Evolutionary conservation across 805 yeast genomes (phyloP).

Genomic region (Helenozyma baotianmanensis): DNA sequence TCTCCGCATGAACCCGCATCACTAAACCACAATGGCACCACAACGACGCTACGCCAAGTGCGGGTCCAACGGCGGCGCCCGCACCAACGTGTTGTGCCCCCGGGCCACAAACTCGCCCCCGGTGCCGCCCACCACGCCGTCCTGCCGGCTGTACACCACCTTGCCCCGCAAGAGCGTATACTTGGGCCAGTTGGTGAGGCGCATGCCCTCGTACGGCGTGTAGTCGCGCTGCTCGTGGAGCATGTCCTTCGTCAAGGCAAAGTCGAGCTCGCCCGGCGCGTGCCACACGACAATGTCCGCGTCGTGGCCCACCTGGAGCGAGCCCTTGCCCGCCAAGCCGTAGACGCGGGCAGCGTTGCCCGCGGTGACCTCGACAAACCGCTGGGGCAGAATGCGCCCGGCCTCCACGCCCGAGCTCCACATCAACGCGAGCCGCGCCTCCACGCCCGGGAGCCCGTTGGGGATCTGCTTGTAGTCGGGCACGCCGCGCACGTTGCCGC

Average conservation of each 20-base stretch:
- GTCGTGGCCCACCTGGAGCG: conserved; percentile 42
- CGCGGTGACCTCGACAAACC: conserved; percentile 41
- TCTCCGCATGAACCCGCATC: too few species aligned
- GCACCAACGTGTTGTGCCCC: neutral
- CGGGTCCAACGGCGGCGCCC: neutral
- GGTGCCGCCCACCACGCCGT: neutral
- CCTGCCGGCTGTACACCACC: conserved; percentile 22
- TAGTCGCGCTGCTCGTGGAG: conserved; percentile 36
- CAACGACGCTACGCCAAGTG: neutral
- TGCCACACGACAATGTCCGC: conserved; percentile 49
- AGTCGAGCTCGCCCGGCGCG: conserved; percentile 22
- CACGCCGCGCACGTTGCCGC: conserved; percentile 35
- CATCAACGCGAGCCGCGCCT: conserved; percentile 42
- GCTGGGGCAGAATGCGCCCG: conserved; percentile 36
- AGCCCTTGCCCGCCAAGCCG: conserved; percentile 42
- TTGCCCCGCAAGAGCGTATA: conserved; percentile 38
- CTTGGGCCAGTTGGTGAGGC: conserved; percentile 44
- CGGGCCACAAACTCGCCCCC: neutral
- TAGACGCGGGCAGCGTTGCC: conserved; percentile 45
- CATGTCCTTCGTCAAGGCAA: conserved; percentile 23
- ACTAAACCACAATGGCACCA: too few species aligned
- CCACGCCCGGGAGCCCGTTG: conserved; percentile 48
- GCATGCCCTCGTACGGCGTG: conserved; percentile 37
- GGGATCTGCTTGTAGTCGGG: conserved; percentile 43
- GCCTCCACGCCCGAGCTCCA: conserved; percentile 42